Base-by-base conservation (phyloP, 2,329 filamentous ascomycete genomes). In the Fusarium pseudoanthophilum region DNA sequence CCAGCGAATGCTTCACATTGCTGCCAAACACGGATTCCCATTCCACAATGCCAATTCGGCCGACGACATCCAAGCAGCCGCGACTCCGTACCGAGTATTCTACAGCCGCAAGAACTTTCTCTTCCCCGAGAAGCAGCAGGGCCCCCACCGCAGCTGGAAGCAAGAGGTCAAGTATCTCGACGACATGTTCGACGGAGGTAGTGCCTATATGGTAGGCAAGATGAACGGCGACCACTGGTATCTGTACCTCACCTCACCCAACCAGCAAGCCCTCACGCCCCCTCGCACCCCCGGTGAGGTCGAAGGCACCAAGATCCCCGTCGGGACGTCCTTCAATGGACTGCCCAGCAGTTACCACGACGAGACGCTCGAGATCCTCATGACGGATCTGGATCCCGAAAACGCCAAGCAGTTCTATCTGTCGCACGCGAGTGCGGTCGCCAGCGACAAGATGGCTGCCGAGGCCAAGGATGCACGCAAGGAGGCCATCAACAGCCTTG, bases 221-320 rank as follows among this genome's bases (percentile, higher is more conserved):
- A 98, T 98, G 95, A 99, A 99, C 78, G 95, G 96, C 66, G 96
- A 99, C 82, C 96, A 99, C 79, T 99, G 96, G 96, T 98, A 98
- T 82, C 87, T 99, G 63, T 99, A 99, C 85, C 92, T 98, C 78
- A 98, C 96, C 18, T 94, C 94, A 58, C 95, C 96, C 24, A 92
- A 92, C 80, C 92, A 90, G 53, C 92, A 90, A 52, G 86, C 89
- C 60, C 86, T 97, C 74, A 97, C 95, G 1, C 95, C 95, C 10
- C 95, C 95, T 64, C 87, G 91, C 36, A 97, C 93, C 16, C 95
- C 95, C 11, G 85, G 89, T 58, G 85, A 85, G 70, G 69, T 70
- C 21, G 60, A 78, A 61, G 75, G 79, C 61, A 90, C 79, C 86
- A 92, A 80, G 81, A 90, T 87, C 78, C 89, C 84, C 59, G 89